A percentile compares a stretch with the other conserved stretches of the same genome.
Evolutionary conservation across 1,284 basidiomycete species (phyloP).

Genomic region (Coniferiporia weirii): DNA sequence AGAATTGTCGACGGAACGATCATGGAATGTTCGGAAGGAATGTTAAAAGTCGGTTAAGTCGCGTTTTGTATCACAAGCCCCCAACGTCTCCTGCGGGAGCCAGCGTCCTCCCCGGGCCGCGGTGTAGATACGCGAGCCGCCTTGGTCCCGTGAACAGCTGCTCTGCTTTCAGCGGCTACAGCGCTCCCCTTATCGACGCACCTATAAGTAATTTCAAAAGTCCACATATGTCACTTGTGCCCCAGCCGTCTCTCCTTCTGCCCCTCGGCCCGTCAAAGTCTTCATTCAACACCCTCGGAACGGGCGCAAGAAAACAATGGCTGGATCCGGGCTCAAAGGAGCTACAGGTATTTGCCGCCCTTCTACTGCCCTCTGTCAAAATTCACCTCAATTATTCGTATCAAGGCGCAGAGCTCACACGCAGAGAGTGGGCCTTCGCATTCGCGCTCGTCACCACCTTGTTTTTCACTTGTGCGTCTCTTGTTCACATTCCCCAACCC

Average conservation of each 20-base stretch:
- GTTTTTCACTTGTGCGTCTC: constrained; percentile 70
- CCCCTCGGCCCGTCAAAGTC: neutral
- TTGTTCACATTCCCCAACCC: constrained; percentile 8
- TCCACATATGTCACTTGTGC: neutral
- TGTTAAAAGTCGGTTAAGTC: too few species aligned
- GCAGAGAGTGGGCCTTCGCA: constrained; percentile 47
- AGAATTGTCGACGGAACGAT: neutral
- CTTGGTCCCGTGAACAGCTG: neutral
- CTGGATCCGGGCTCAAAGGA: neutral
- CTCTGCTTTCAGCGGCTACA: too few species aligned
- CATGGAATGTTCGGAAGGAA: neutral
- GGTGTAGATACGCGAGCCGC: neutral
- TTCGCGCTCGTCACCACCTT: constrained; percentile 73
- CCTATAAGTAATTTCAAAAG: neutral
- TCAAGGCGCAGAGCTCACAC: constrained; percentile 43
- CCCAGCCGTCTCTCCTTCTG: too few species aligned
- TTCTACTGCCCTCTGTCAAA: neutral
- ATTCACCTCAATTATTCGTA: neutral
- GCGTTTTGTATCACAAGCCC: too few species aligned
- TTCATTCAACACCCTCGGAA: neutral
- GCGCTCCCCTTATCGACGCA: neutral
- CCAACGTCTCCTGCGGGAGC: too few species aligned
- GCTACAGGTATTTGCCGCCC: neutral
- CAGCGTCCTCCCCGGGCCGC: too few species aligned
- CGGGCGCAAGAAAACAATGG: neutral